These are phyloP conservation scores for Microascus cirrosus DNA, from an alignment of 2,329 filamentous ascomycete genomes.

Conservation along the genomic window DNA sequence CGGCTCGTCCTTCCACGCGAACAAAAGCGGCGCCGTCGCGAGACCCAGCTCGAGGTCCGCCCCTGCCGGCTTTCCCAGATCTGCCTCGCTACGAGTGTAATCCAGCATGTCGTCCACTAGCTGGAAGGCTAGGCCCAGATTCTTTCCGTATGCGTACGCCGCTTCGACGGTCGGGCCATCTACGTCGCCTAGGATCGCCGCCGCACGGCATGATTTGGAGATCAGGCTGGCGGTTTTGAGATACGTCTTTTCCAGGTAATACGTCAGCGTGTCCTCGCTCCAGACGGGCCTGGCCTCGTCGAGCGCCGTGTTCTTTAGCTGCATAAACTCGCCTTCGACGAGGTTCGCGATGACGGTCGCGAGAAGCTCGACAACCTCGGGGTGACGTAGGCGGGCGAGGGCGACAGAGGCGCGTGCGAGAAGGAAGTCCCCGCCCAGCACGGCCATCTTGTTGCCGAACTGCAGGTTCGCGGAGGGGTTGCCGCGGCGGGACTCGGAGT, in stretches of 20 bases:
- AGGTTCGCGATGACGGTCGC: constrained; percentile 96
- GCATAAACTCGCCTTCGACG: constrained; percentile 99
- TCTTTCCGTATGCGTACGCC: constrained; percentile 85
- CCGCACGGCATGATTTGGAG: constrained; percentile 86
- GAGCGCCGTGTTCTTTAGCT: constrained; percentile 87
- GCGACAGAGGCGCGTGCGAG: constrained; percentile 89
- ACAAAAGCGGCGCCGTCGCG: constrained; percentile 85
- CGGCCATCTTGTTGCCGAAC: constrained; percentile 99
- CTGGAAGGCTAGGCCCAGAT: constrained; percentile 90
- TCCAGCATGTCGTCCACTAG: constrained; percentile 97
- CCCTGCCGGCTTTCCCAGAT: constrained; percentile 88
- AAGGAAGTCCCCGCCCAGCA: constrained; percentile 92
- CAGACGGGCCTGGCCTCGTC: constrained; percentile 78
- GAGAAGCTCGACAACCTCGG: constrained; percentile 87
- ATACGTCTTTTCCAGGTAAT: constrained; percentile 98
- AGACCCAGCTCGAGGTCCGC: constrained; percentile 89
- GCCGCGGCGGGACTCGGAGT: constrained; percentile 74
- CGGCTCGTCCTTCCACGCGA: constrained; percentile 84
- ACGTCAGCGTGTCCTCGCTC: constrained; percentile 79
- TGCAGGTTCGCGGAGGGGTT: constrained; percentile 83
- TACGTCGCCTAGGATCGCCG: constrained; percentile 73
- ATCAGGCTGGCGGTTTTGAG: constrained; percentile 94
- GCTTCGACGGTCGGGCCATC: constrained; percentile 74
- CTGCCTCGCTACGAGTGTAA: constrained; percentile 75
- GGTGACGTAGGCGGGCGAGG: constrained; percentile 77